Evolutionary conservation across 176 grass and related monocot genomes (phyloP).

Genomic region (Zizania latifolia): DNA sequence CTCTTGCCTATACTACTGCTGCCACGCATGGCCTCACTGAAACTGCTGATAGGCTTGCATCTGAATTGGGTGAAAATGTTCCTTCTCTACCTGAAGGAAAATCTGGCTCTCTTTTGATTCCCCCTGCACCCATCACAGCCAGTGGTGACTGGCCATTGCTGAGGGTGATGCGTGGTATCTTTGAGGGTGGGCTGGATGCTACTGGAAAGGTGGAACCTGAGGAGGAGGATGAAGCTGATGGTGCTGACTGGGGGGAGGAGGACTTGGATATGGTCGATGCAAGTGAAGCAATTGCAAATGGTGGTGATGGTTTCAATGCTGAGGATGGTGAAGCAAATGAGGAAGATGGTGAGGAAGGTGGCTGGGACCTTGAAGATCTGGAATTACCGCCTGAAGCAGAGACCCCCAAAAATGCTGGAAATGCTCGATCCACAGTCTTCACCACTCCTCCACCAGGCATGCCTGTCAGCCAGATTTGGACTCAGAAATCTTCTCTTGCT

Average conservation of each 20-base stretch:
- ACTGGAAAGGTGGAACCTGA: conserved; percentile 56
- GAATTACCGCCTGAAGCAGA: conserved; percentile 77
- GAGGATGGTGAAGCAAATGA: conserved; percentile 61
- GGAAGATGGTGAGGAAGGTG: conserved; percentile 72
- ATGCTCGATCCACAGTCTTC: conserved; percentile 52
- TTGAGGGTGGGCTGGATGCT: conserved; percentile 80
- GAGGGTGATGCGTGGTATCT: conserved; percentile 86
- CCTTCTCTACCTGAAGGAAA: conserved; percentile 73
- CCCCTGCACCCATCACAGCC: conserved; percentile 60
- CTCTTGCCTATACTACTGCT: conserved; percentile 90
- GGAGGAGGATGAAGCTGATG: conserved; percentile 70
- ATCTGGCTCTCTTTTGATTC: conserved; percentile 57
- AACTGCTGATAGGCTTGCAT: conserved; percentile 66
- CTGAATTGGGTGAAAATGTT: conserved; percentile 84
- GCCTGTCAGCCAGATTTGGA: conserved; percentile 94
- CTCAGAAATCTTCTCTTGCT: conserved; percentile 92
- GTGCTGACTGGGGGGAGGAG: conserved; percentile 91
- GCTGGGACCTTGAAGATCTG: conserved; percentile 96
- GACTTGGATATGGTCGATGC: conserved; percentile 84
- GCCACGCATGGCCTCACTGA: conserved; percentile 81
- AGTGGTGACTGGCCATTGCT: conserved; percentile 90
- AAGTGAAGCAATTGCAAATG: conserved; percentile 59
- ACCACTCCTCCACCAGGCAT: conserved; percentile 78
- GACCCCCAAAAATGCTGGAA: conserved; percentile 54
- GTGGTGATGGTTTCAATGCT: conserved; percentile 46